Percentiles rank a stretch among this genome's conserved stretches.
phyloP scores from a whole-genome alignment of 441 rosid genomes.

The Mallotus repandus region DNA sequence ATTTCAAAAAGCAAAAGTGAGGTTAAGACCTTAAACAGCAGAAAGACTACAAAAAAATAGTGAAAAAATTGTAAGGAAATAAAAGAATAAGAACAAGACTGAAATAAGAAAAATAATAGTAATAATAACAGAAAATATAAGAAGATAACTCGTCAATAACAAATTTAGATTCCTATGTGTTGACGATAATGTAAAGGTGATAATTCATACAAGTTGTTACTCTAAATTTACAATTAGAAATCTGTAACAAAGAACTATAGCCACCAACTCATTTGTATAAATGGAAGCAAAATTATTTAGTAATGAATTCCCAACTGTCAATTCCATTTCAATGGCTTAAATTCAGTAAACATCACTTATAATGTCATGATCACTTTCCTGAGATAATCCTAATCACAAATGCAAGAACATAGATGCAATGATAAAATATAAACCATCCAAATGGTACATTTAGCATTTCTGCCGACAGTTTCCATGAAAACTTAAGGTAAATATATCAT shows the following conservation, averaged over 20 bases:
- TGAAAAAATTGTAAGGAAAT: not conserved
- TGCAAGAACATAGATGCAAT: not conserved
- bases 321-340: not conserved
- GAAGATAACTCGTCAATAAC: not conserved
- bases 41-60: no score
- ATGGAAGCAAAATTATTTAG: not conserved
- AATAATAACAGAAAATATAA: not conserved
- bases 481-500: not conserved
- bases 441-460: not conserved
- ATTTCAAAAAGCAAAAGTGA: no score
- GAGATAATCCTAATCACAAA: not conserved
- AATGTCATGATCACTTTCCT: not conserved
- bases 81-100: not conserved
- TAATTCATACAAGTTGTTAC: not conserved
- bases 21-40: no score
- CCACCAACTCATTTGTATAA: not conserved
- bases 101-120: not conserved
- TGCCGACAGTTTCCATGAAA: not conserved
- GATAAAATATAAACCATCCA: not conserved
- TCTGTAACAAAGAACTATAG: not conserved
- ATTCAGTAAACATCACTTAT: not conserved
- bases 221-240: not conserved
- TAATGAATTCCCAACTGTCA: no score
- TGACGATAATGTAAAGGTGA: no score
- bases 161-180: not conserved